phyloP scores from a whole-genome alignment of 352 stramenopile genomes.

The Phytophthora macrochlamydospora region DNA sequence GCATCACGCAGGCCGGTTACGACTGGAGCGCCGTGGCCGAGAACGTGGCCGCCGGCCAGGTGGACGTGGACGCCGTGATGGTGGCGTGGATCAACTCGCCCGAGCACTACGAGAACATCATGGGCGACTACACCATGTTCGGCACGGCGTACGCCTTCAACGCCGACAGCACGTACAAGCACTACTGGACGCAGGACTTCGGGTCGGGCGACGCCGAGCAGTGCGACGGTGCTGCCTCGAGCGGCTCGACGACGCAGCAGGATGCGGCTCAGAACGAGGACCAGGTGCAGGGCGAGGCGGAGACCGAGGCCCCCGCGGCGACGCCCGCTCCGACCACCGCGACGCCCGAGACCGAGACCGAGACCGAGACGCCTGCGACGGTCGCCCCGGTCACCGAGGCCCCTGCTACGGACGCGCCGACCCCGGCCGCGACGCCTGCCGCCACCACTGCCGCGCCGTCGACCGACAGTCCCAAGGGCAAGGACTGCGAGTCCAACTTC shows the following conservation, averaged over 20 bases:
- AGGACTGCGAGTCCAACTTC: slow-evolving; percentile 30
- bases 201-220: slow-evolving; percentile 33
- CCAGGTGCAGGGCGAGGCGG: slow-evolving; percentile 18
- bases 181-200: slow-evolving; percentile 77
- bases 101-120: slow-evolving; percentile 42
- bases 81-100: slow-evolving; percentile 46
- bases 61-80: slow-evolving; percentile 41
- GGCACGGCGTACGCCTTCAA: slow-evolving; percentile 39
- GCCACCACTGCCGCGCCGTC: slow-evolving; percentile 1
- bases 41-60: slow-evolving; percentile 42
- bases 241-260: slow-evolving; percentile 14
- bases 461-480: slow-evolving; percentile 13
- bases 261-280: slow-evolving; percentile 22
- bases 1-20: slow-evolving; percentile 50
- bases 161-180: slow-evolving; percentile 28
- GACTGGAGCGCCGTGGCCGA: slow-evolving; percentile 41
- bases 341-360: not conserved
- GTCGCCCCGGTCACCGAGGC: not conserved
- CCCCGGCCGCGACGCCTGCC: slow-evolving; percentile 2
- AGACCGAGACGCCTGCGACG: slow-evolving; percentile 10
- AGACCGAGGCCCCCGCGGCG: not conserved
- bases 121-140: slow-evolving; percentile 49
- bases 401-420: too few relatives aligned
- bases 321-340: not conserved
- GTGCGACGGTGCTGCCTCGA: slow-evolving; percentile 21